phyloP scores from a whole-genome alignment of 441 rosid species.

The Mallotus repandus region DNA sequence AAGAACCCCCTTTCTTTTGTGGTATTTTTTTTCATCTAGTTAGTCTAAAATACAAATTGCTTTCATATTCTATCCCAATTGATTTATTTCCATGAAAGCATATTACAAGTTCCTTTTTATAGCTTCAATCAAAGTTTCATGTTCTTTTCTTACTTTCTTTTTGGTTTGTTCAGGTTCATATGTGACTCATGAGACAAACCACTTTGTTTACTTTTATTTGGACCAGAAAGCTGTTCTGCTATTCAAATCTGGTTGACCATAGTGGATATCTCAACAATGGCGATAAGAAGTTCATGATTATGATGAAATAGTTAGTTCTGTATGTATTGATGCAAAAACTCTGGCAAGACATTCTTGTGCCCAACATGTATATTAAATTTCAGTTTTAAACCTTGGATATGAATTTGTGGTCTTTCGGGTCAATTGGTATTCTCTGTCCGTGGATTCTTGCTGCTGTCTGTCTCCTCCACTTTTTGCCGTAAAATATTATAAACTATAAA shows the following conservation, averaged over 20 bases:
- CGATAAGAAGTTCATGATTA: constrained; percentile 10
- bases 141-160: constrained; percentile 6
- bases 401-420: constrained; percentile 3
- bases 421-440: not conserved
- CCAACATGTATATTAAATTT: constrained; percentile 35
- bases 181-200: constrained; percentile 97
- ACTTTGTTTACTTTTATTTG: constrained; percentile 89
- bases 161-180: constrained; percentile 63
- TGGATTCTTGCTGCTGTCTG: not conserved
- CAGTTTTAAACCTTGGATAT: constrained; percentile 20
- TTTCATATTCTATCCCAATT: not conserved
- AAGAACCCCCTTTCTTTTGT: not conserved
- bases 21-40: not conserved
- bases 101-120: not conserved
- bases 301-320: constrained; percentile 29
- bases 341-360: constrained; percentile 23
- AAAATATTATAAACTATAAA: not conserved
- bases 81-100: not conserved
- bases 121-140: not conserved
- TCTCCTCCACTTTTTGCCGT: not conserved
- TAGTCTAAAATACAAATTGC: not conserved
- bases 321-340: constrained; percentile 37
- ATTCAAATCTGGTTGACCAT: constrained; percentile 83
- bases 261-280: constrained; percentile 12
- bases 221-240: constrained; percentile 95